These are phyloP conservation scores for Kwoniella europaea DNA, from an alignment of 768 basidiomycete genomes.

Conservation along the genomic window DNA sequence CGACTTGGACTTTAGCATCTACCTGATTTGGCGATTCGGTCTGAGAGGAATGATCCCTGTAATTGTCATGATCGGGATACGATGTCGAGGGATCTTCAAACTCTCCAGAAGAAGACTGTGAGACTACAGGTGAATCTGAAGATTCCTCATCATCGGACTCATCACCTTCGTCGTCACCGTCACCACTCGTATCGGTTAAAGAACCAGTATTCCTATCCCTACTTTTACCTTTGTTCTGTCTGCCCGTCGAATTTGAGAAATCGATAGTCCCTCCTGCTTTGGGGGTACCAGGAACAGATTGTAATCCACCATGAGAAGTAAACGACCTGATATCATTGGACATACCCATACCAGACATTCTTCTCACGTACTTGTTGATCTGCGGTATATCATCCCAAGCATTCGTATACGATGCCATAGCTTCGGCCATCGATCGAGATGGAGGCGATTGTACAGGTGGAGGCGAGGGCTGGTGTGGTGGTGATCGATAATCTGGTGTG, in stretches of 20 bases:
- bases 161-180: conserved; percentile 61
- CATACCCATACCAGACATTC: conserved; percentile 48
- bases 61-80: conserved; percentile 25
- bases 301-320: conserved; percentile 15
- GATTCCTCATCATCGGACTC: conserved; percentile 45
- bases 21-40: conserved; percentile 33
- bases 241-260: conserved; percentile 3
- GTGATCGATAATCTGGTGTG: conserved; percentile 22
- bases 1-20: conserved; percentile 38
- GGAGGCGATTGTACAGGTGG: conserved; percentile 61
- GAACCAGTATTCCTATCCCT: conserved; percentile 9
- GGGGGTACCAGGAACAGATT: conserved; percentile 40
- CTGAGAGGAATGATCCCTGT: conserved; percentile 42
- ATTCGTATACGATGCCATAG: conserved; percentile 67
- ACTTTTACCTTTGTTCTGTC: not conserved
- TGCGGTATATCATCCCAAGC: conserved; percentile 84
- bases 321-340: conserved; percentile 12
- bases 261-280: conserved; percentile 13
- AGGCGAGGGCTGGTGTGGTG: conserved; percentile 6
- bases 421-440: conserved; percentile 62
- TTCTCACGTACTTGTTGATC: conserved; percentile 72
- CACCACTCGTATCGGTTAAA: conserved; percentile 48
- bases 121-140: conserved; percentile 62
- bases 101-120: conserved; percentile 59
- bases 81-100: conserved; percentile 12